Evolutionary conservation across 2,329 filamentous ascomycete species (phyloP).

Genomic region (Purpureocillium takamizusanense): DNA sequence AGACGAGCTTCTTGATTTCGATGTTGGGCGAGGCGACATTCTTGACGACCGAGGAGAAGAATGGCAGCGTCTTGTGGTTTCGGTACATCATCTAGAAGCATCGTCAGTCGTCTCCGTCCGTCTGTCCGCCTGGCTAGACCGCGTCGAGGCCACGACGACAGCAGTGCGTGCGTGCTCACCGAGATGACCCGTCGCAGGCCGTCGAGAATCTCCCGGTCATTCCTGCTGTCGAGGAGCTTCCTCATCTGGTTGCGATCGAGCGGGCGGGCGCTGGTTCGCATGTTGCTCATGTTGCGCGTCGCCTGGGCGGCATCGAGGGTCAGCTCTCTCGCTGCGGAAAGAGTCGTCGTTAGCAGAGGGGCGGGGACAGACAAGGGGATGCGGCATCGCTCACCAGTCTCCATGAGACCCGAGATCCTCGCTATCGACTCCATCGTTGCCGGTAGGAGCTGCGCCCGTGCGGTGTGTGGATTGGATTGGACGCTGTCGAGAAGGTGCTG

Average conservation of each 20-base stretch:
- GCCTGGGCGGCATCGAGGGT: constrained; percentile 94
- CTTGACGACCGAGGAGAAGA: constrained; percentile 97
- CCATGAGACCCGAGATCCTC: constrained; percentile 85
- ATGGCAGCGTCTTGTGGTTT: constrained; percentile 76
- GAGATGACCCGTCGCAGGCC: constrained; percentile 82
- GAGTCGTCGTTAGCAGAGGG: constrained; percentile 7
- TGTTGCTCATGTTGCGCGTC: constrained; percentile 57
- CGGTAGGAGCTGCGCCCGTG: neutral
- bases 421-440: constrained; percentile 85
- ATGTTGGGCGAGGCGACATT: constrained; percentile 91
- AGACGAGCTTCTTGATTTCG: constrained; percentile 95
- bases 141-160: no score
- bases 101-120: no score
- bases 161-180: constrained; percentile 44
- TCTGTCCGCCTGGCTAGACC: no score
- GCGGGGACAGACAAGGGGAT: neutral
- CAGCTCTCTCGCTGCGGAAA: constrained; percentile 72
- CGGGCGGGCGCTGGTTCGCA: constrained; percentile 51
- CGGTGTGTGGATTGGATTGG: neutral
- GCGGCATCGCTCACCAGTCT: constrained; percentile 60
- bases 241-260: constrained; percentile 80
- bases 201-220: constrained; percentile 87
- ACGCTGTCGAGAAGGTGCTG: neutral
- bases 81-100: constrained; percentile 80
- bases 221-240: constrained; percentile 87